Conservation (phyloP, 2,329 filamentous ascomycete species). For the Aspergillus nomiae region DNA sequence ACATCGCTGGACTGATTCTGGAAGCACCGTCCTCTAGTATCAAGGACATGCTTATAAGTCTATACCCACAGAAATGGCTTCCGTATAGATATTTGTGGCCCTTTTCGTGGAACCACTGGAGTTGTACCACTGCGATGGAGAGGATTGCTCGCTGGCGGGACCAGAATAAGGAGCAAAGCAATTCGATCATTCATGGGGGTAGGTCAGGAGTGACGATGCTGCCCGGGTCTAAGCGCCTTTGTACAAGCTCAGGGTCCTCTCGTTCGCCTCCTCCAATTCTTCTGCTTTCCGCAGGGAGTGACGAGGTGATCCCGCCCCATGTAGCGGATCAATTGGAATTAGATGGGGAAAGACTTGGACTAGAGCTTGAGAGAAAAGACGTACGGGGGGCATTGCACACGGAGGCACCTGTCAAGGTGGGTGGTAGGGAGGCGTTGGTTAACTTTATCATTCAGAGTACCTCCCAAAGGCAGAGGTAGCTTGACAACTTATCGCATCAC, state of each 20-base stretch:
- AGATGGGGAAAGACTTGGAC: conserved; percentile 34
- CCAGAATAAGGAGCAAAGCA: conserved; percentile 1
- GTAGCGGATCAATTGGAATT: conserved; percentile 38
- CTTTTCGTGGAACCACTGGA: conserved; percentile 67
- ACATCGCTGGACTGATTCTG: conserved; percentile 59
- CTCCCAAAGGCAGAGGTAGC: too few relatives aligned
- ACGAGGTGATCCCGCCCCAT: conserved; percentile 46
- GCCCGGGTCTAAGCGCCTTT: neutral
- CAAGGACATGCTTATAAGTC: conserved; percentile 66
- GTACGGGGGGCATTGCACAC: conserved; percentile 54
- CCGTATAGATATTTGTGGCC: conserved; percentile 75
- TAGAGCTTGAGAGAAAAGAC: conserved; percentile 41
- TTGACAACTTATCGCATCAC: neutral
- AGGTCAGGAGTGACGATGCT: neutral
- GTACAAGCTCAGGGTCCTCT: neutral
- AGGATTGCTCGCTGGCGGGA: conserved; percentile 35
- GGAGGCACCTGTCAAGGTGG: conserved; percentile 47
- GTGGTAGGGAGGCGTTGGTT: conserved; percentile 45
- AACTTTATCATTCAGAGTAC: conserved; percentile 21
- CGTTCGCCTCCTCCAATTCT: conserved; percentile 34
- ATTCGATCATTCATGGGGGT: neutral
- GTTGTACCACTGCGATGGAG: conserved; percentile 46
- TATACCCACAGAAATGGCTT: conserved; percentile 79
- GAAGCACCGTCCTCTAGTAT: conserved; percentile 77
- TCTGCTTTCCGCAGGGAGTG: conserved; percentile 44